Evolutionary conservation across 495 filamentous ascomycete genomes (phyloP), one percentile per base, ranked within the genome.

Genomic region (Penicillium parvum): DNA sequence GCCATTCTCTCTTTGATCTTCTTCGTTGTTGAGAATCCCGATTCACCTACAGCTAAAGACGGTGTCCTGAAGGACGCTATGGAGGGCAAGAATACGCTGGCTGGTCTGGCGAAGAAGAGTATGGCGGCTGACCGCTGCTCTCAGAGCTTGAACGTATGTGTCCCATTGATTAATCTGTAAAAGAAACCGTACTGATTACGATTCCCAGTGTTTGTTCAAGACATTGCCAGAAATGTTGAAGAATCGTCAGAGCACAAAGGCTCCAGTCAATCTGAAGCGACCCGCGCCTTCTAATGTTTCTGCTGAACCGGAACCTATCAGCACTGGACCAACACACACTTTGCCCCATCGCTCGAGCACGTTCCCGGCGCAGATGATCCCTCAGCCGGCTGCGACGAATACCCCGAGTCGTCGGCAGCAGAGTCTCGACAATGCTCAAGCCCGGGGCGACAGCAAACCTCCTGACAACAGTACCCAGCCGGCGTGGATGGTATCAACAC

Each of bases 1-100:
- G 84, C 90, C 16, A 89, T 96, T 30, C 72, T 98, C 7, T 89
- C 90, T 0, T 66, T 97, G 43, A 71, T 96, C 10, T 98, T 90
- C 65, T 96, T 84, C 53, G 88, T 88, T 0, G 64, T 96, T 10
- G 91, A 96, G 62, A 96, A 95, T 54, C 86, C 87, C 12, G 80
- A 90, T 43, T 88, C 84, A 49, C 58, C 76, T 3, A 78, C 72
- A 3, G 84, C 82, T n/a, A 78, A 86, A 26, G 70, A 79, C 23
- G 84, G 86, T 28, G 83, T 96, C 4, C 68, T 96, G 29, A 81
- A 81, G 29, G 90, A 95, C 63, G 91, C 90, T 1, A 76, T 78
- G 51, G 84, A 85, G 48, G 92, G 92, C 7, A 86, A 84, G 59
- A 81, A 86, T 38, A 82, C 87, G n/a, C 73, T 98, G 41, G 76